Evolutionary conservation across 768 basidiomycete genomes (phyloP).

Genomic region (Leccinum barrowsii): DNA sequence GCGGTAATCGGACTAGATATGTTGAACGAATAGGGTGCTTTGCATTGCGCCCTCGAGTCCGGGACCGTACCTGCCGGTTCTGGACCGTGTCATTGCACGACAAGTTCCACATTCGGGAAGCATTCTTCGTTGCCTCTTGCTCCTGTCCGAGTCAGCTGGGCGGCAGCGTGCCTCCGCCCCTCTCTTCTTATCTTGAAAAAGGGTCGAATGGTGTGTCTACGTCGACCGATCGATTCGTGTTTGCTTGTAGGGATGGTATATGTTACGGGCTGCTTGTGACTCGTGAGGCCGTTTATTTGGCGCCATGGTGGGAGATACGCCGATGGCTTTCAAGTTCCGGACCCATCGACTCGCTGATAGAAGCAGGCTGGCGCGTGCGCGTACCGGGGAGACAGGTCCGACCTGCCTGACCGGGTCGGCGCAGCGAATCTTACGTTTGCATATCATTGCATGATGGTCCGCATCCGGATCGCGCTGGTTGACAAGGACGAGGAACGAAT

Average conservation of each 20-base stretch:
- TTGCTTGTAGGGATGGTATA: background rate
- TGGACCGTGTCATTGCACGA: background rate
- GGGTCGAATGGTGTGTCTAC: background rate
- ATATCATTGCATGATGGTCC: background rate
- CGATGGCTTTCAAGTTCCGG: background rate
- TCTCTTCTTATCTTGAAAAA: background rate
- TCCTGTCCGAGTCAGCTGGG: background rate
- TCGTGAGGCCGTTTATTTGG: background rate
- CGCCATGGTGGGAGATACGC: background rate
- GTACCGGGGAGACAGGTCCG: conserved; percentile 1
- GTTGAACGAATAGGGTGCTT: too few relatives aligned
- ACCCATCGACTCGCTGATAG: background rate
- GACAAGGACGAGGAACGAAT: background rate
- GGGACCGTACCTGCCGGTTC: too few relatives aligned
- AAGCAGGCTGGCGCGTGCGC: background rate
- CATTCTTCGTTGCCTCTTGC: background rate
- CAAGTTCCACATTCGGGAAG: background rate
- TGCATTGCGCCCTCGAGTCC: too few relatives aligned
- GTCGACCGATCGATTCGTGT: background rate
- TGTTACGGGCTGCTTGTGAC: background rate
- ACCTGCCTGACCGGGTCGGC: background rate
- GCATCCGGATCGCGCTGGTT: background rate
- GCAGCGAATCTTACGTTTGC: background rate
- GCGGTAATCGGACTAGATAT: too few relatives aligned
- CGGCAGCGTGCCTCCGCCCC: background rate